Evolutionary conservation across 495 filamentous ascomycete genomes (phyloP), one percentile per base, ranked within the genome.

Genomic region (Podospora sp.): DNA sequence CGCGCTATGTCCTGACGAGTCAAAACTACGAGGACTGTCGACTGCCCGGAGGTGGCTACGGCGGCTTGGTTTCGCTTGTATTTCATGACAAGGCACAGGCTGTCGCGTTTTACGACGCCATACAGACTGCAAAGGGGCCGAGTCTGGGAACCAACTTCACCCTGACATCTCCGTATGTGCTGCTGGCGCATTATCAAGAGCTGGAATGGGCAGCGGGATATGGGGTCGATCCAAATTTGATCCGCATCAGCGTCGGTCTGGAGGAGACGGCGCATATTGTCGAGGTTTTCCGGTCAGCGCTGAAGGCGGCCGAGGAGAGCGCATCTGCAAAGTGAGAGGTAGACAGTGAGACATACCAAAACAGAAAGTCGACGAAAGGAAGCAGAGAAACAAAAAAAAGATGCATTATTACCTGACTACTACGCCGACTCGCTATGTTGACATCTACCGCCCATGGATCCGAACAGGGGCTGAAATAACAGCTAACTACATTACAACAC

Each of bases 101-200:
- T 18, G 79, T 91, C 33, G 86, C 86, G 0, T 97, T 97, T 76
- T 96, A 90, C 81, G 93, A 99, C 75, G 84, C 85, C 20, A 77
- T 99, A 8, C 90, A 97, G 69, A 93, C 93, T 0, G 87, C 90
- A 35, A 99, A 99, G 77, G 95, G 95, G 0, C 95, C 95, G 0
- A 97, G 94, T 74, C 83, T 99, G 24, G 95, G 95, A 0, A 98
- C 96, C 0, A 99, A 99, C 72, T 98, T 99, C 77, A 98, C 95
- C 0, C 81, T 99, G 57, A 89, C 77, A 21, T 96, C 88, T 40
- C 95, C 96, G 9, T 99, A 96, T 71, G 92, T 94, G 29, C 78
- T 99, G 18, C 79, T 99, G 26, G 96, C 96, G 24, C 96, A 99
- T 75, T 99, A 95, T 68, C 80, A 86, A 63, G 96, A 99, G 83